Evolutionary conservation across 2,329 filamentous ascomycete species (phyloP).

Genomic region (Neofusicoccum umdonicola): DNA sequence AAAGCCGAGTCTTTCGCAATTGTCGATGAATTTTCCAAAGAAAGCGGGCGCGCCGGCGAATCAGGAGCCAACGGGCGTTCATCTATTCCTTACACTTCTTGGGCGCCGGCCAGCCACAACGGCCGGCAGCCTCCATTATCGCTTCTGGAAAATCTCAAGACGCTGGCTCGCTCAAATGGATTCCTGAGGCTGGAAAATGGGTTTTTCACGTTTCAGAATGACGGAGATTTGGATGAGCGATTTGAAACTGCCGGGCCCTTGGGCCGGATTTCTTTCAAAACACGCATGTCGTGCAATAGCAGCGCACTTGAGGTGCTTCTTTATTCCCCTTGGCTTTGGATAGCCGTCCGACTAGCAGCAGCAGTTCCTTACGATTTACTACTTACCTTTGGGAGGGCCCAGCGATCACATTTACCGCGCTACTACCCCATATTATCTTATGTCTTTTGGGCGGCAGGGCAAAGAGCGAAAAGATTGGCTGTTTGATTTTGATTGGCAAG

Average conservation of each 20-base stretch:
- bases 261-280: background rate
- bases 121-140: background rate
- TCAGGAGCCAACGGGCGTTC: conserved; percentile 1
- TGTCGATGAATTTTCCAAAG: conserved; percentile 3
- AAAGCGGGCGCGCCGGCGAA: background rate
- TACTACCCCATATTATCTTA: conserved; percentile 7
- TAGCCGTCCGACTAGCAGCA: conserved; percentile 2
- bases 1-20: background rate
- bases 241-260: background rate
- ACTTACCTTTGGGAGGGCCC: conserved; percentile 4
- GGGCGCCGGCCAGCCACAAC: background rate
- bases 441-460: background rate
- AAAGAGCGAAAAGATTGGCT: conserved; percentile 11
- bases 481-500: conserved; percentile 9
- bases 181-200: conserved; percentile 8
- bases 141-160: conserved; percentile 16
- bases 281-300: background rate
- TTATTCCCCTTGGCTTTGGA: background rate
- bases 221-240: conserved; percentile 12
- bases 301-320: conserved; percentile 1
- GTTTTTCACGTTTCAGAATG: conserved; percentile 9
- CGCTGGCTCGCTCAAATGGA: conserved; percentile 15
- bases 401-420: background rate
- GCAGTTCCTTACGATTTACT: conserved; percentile 11
- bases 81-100: background rate